phyloP scores from a whole-genome alignment of 108 stramenopile species.

The Bacterosira constricta region DNA sequence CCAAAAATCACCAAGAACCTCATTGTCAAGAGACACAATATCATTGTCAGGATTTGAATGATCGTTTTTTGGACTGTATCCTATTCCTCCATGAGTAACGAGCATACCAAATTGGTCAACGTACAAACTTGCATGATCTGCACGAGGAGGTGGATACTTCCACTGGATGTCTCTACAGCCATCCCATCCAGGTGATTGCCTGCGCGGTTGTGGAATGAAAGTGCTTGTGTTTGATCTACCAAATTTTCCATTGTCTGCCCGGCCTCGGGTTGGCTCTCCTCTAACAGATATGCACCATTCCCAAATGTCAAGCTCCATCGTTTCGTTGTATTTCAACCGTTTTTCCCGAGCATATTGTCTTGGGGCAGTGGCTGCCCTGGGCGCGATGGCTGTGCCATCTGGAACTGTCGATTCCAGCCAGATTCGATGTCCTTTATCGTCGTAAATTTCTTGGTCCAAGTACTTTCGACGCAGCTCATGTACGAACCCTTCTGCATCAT shows the following conservation, averaged over 20 bases:
- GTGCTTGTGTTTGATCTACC: constrained; percentile 57
- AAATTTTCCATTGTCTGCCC: constrained; percentile 21
- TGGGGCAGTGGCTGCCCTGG: constrained; percentile 72
- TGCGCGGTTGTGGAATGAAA: constrained; percentile 68
- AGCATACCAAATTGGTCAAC: constrained; percentile 51
- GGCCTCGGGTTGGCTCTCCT: constrained; percentile 61
- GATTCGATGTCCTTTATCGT: constrained; percentile 21
- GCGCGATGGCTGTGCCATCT: constrained; percentile 67
- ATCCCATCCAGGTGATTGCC: constrained; percentile 86
- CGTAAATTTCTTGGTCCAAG: constrained; percentile 31
- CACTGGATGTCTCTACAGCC: constrained; percentile 79
- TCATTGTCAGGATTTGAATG: constrained; percentile 7
- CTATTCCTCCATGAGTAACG: constrained; percentile 74
- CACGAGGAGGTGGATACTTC: constrained; percentile 63
- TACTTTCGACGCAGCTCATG: constrained; percentile 32
- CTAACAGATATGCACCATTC: constrained; percentile 76
- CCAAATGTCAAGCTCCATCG: constrained; percentile 47
- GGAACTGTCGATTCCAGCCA: constrained; percentile 47
- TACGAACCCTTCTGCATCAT: constrained; percentile 54
- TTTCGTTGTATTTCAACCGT: constrained; percentile 31
- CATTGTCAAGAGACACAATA: constrained; percentile 31
- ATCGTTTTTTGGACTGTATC: constrained; percentile 47
- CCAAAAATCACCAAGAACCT: constrained; percentile 74
- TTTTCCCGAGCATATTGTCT: constrained; percentile 57
- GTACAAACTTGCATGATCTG: constrained; percentile 56